These are phyloP conservation scores for Fusarium agapanthi DNA, from an alignment of 2,329 filamentous ascomycete genomes.

Conservation along the genomic window DNA sequence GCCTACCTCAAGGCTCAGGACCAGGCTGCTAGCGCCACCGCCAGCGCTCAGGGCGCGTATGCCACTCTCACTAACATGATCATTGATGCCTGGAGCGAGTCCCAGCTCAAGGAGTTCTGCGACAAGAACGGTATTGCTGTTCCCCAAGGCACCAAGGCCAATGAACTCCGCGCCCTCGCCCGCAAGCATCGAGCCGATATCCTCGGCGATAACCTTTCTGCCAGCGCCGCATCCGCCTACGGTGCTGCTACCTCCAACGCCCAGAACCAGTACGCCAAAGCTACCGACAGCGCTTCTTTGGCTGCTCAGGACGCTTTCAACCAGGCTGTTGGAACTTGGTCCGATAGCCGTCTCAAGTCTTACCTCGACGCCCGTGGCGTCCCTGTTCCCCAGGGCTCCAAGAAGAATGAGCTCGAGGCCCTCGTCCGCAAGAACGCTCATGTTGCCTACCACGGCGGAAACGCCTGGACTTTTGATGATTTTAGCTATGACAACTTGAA, in stretches of 20 bases:
- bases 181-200: conserved; percentile 84
- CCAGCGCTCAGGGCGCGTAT: conserved; percentile 75
- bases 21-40: conserved; percentile 66
- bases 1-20: conserved; percentile 75
- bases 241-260: conserved; percentile 80
- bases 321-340: conserved; percentile 69
- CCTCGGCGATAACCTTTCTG: conserved; percentile 69
- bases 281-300: conserved; percentile 72
- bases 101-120: conserved; percentile 87
- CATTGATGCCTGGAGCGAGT: conserved; percentile 90
- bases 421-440: conserved; percentile 78
- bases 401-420: conserved; percentile 76
- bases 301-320: conserved; percentile 75
- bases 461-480: conserved; percentile 82
- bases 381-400: conserved; percentile 76
- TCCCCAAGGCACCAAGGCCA: conserved; percentile 88
- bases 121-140: conserved; percentile 89
- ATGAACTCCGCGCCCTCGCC: conserved; percentile 88
- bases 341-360: conserved; percentile 78
- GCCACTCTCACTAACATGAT: conserved; percentile 81
- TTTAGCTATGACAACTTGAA: conserved; percentile 76
- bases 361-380: conserved; percentile 81
- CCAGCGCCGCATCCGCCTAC: conserved; percentile 66
- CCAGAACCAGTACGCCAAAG: conserved; percentile 78
- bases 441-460: conserved; percentile 73